Base-by-base conservation (phyloP, 768 basidiomycete species). In the Suillus tomentosus region DNA sequence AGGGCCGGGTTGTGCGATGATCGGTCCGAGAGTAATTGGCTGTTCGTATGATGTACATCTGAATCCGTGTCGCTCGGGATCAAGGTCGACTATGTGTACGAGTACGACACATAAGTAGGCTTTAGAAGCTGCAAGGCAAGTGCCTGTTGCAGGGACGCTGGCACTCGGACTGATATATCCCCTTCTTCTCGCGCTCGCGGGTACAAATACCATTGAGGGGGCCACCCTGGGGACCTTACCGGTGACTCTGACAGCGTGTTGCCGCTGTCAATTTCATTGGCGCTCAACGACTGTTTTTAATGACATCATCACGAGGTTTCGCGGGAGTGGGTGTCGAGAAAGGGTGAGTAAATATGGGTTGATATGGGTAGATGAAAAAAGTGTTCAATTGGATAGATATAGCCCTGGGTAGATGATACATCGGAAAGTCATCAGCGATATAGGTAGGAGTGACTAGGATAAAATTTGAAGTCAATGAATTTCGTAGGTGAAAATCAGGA, bases 331-430 rank as follows among this genome's bases (percentile, higher is more conserved):
- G 50, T 24, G 5, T 51, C 27, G 15, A 17, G 24, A 1, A 45
- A 45, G 45, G 9, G n/a, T 45, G 22, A 48, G 48, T 37, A 6
- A 8, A 37, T 22, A 22, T 22, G 5, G 5, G 43, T 45, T 11
- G 43, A 45, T 45, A 45, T 48, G 50, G 50, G 24, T 50, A 50
- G 24, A 50, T 50, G 48, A 27, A 50, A 48, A 48, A 24, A 50
- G 24, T 31, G 31, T 3, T 31, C 5, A 31, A 7, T 31, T 31
- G 31, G 31, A 31, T 31, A 31, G 22, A 31, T 1, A 53, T 54
- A 54, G 5, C 53, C 53, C 31, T 54, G 53, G 4, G 9, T 2
- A 9, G 17, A 31, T 17, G 3, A 19, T 27, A 27, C 22, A 27
- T 53, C 27, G 15, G 51, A 53, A 31, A 53, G 8, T 9, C 10